A percentile compares a stretch with the other conserved stretches of the same genome.
Conservation (phyloP, 176 grass and related monocot genomes). For the Saccharum spontaneum region DNA sequence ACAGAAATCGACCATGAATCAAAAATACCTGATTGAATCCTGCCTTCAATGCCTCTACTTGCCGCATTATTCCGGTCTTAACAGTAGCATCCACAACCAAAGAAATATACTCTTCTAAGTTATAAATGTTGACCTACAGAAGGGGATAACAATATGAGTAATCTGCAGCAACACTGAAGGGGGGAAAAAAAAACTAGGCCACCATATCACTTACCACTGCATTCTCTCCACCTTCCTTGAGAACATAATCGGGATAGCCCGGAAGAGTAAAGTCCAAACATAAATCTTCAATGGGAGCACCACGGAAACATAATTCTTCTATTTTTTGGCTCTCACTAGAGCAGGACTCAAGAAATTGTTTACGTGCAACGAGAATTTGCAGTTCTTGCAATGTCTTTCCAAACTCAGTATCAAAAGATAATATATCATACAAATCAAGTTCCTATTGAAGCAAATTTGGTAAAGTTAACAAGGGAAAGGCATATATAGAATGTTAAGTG, state of each 20-base stretch:
- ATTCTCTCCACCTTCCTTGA: conserved; percentile 66
- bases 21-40: conserved; percentile 77
- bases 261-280: conserved; percentile 90
- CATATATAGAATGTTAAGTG: not conserved
- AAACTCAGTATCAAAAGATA: conserved; percentile 74
- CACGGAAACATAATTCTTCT: conserved; percentile 56
- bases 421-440: conserved; percentile 79
- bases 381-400: conserved; percentile 90
- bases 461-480: conserved; percentile 3
- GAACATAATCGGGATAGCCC: conserved; percentile 77
- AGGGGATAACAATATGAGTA: conserved; percentile 17
- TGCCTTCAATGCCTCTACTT: conserved; percentile 74
- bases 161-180: not conserved
- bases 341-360: conserved; percentile 43
- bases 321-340: conserved; percentile 38
- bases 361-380: conserved; percentile 64
- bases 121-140: conserved; percentile 72
- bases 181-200: not conserved
- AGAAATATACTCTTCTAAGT: conserved; percentile 80
- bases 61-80: conserved; percentile 67
- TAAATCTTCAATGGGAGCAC: conserved; percentile 67
- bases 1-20: not conserved
- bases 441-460: conserved; percentile 54
- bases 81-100: conserved; percentile 78
- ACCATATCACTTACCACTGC: conserved; percentile 47